phyloP scores from a whole-genome alignment of 345 rosid species.

The Jatropha curcas region DNA sequence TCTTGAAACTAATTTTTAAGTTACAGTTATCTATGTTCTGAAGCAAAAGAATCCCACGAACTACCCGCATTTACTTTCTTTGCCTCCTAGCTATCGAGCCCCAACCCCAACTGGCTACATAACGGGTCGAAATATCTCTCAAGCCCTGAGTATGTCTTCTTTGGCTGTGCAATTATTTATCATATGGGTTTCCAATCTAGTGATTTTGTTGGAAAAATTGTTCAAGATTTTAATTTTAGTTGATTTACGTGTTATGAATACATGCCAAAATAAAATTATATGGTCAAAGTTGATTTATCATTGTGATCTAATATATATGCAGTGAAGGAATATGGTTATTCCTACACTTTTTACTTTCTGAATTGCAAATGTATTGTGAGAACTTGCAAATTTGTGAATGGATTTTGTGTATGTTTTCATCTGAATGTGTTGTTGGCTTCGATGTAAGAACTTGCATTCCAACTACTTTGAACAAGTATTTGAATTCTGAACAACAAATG shows the following conservation, averaged over 20 bases:
- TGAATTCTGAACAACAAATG: too few species aligned
- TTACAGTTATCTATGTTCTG: neutral
- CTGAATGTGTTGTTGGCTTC: too few species aligned
- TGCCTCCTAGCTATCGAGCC: neutral
- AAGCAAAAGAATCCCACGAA: neutral
- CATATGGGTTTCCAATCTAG: neutral
- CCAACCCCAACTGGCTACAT: neutral
- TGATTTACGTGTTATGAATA: neutral
- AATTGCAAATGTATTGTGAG: too few species aligned
- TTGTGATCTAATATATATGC: too few species aligned
- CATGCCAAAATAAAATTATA: too few species aligned
- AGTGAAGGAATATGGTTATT: too few species aligned
- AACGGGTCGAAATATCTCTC: neutral
- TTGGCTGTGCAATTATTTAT: neutral
- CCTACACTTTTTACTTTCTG: too few species aligned
- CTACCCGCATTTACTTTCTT: neutral
- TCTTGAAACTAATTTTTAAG: neutral
- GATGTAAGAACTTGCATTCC: too few species aligned
- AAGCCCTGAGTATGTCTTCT: neutral
- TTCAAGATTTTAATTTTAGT: neutral
- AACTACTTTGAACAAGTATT: too few species aligned
- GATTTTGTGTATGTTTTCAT: neutral
- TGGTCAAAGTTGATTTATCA: too few species aligned
- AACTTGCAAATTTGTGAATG: too few species aligned
- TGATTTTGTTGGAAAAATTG: neutral